Percentiles rank a stretch among this genome's conserved stretches.
Conservation (phyloP, 1,139 yeast genomes). For the Geotrichum citri-aurantii region DNA sequence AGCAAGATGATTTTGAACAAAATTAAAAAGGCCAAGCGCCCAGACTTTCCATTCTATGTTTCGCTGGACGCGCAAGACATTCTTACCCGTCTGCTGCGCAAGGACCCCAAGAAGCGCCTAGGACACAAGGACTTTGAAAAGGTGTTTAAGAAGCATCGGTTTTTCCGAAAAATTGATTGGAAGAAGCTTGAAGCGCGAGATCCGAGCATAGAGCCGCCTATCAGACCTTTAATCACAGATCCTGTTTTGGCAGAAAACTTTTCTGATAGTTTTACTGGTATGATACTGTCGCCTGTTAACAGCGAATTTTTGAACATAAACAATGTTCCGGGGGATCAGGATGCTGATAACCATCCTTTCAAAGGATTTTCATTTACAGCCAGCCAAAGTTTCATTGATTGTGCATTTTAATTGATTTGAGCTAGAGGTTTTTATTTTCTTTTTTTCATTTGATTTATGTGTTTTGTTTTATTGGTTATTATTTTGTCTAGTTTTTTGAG, state of each 20-base stretch:
- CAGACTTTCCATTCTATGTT: slow-evolving; percentile 74
- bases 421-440: neutral
- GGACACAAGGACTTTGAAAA: slow-evolving; percentile 61
- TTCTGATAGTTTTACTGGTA: slow-evolving; percentile 79
- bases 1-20: slow-evolving; percentile 78
- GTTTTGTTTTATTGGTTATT: neutral
- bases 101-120: slow-evolving; percentile 68
- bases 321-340: slow-evolving; percentile 19
- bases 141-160: slow-evolving; percentile 60
- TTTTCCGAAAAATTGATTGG: slow-evolving; percentile 81
- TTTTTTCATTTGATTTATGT: neutral
- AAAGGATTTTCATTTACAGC: slow-evolving; percentile 35
- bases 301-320: slow-evolving; percentile 9
- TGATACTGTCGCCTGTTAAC: slow-evolving; percentile 38
- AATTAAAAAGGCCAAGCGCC: slow-evolving; percentile 61
- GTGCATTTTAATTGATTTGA: slow-evolving; percentile 11
- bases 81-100: slow-evolving; percentile 62
- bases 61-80: slow-evolving; percentile 83
- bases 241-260: slow-evolving; percentile 89
- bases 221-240: slow-evolving; percentile 77
- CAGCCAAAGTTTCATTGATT: slow-evolving; percentile 31
- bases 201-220: slow-evolving; percentile 58
- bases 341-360: slow-evolving; percentile 23
- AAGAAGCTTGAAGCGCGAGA: slow-evolving; percentile 48
- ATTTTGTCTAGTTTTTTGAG: slow-evolving; percentile 2